phyloP scores from a whole-genome alignment of 305 asterid species.

The Fraxinus angustifolia region DNA sequence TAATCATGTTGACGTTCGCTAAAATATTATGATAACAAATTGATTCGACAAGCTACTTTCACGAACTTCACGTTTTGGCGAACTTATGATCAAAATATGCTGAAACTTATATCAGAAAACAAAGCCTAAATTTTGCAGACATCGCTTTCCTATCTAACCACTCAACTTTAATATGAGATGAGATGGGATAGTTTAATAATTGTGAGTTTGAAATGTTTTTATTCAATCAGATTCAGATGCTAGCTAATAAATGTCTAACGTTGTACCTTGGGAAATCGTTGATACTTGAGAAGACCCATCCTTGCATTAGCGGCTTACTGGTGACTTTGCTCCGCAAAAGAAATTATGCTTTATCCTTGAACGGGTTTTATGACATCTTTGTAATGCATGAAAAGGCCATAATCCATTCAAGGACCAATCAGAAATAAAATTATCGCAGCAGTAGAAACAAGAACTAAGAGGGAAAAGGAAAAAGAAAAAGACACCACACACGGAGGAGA shows the following conservation, averaged over 20 bases:
- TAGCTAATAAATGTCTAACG: not conserved
- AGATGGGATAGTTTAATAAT: not conserved
- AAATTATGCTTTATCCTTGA: not conserved
- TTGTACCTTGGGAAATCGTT: not conserved
- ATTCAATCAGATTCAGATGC: not conserved
- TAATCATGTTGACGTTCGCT: not conserved
- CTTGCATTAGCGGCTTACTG: not conserved
- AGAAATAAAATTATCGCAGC: not conserved
- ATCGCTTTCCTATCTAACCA: not conserved
- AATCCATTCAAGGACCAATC: not conserved
- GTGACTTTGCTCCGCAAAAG: not conserved
- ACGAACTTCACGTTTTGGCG: not conserved
- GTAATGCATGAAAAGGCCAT: not conserved
- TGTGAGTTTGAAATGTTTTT: not conserved
- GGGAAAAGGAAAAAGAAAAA: not conserved
- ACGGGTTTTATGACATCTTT: not conserved
- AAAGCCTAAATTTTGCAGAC: not conserved
- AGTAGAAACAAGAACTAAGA: not conserved
- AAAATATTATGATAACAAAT: too few species aligned
- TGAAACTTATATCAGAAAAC: too few species aligned
- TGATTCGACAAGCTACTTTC: not conserved
- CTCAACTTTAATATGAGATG: not conserved
- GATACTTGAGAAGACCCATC: not conserved
- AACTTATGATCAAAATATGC: not conserved
- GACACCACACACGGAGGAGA: constrained; percentile 37